A percentile compares a stretch with the other conserved stretches of the same genome.
These are phyloP conservation scores for Lophiostoma macrostomum DNA, from an alignment of 495 filamentous ascomycete genomes.

Conservation along the genomic window DNA sequence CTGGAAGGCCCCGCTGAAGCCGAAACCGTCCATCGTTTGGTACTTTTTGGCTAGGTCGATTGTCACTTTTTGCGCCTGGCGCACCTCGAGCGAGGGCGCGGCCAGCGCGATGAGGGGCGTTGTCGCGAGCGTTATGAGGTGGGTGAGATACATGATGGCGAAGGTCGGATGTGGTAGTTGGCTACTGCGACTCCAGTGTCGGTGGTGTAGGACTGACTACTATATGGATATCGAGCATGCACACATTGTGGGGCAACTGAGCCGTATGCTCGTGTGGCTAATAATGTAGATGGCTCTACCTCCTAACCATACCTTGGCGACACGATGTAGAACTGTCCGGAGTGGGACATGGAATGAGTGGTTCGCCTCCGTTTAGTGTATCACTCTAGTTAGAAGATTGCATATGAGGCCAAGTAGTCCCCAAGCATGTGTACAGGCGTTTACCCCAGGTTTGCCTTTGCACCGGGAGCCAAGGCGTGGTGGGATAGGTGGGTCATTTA, in stretches of 20 bases:
- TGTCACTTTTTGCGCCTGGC: constrained; percentile 21
- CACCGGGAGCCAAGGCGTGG: constrained; percentile 4
- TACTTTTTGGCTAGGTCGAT: constrained; percentile 23
- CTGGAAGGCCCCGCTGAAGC: constrained; percentile 28
- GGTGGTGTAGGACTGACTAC: background rate
- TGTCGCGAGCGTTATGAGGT: constrained; percentile 13
- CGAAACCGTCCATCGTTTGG: constrained; percentile 33
- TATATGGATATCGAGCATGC: background rate
- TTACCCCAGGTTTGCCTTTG: constrained; percentile 26
- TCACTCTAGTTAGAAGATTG: constrained; percentile 21
- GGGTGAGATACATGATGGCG: constrained; percentile 8
- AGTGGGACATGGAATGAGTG: constrained; percentile 4
- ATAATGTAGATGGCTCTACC: background rate
- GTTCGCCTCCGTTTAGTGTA: background rate
- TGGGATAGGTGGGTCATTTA: constrained; percentile 8
- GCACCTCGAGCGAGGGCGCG: constrained; percentile 7
- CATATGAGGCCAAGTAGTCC: constrained; percentile 21
- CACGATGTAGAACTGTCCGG: background rate
- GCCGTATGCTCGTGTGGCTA: background rate
- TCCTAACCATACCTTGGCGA: background rate
- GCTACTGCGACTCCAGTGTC: no score
- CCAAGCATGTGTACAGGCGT: no score
- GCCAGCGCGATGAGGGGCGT: constrained; percentile 4
- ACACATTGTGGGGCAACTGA: constrained; percentile 9
- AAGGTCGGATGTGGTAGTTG: background rate